These are phyloP conservation scores for Mycena vulgaris DNA, from an alignment of 768 basidiomycete species.

Conservation along the genomic window DNA sequence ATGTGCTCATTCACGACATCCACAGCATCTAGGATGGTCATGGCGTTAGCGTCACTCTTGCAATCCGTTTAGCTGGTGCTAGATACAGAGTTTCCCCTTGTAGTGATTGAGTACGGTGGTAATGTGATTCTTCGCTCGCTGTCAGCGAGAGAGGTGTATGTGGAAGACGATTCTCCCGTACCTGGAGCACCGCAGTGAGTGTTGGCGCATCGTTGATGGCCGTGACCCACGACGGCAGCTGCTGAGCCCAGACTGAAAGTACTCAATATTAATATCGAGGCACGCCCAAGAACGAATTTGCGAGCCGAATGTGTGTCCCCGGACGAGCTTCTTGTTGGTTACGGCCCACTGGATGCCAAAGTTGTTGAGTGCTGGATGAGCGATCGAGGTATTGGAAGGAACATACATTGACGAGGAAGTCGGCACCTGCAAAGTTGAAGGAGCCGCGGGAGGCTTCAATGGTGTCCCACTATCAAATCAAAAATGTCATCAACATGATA, in stretches of 20 bases:
- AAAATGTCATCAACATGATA: neutral
- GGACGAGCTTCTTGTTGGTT: conserved; percentile 57
- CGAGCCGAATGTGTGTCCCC: conserved; percentile 58
- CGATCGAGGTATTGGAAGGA: neutral
- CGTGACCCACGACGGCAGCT: conserved; percentile 61
- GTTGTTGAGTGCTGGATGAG: neutral
- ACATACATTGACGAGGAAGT: conserved; percentile 53
- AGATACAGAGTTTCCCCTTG: conserved; percentile 60
- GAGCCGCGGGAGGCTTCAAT: conserved; percentile 52
- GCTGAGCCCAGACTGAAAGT: conserved; percentile 49
- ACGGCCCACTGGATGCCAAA: conserved; percentile 51
- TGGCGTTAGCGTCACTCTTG: neutral
- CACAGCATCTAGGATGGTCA: conserved; percentile 17
- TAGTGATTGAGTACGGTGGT: conserved; percentile 61
- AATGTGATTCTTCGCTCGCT: conserved; percentile 64
- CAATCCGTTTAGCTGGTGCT: neutral
- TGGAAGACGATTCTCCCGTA: no score
- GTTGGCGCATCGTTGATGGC: conserved; percentile 55
- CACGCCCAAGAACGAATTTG: neutral
- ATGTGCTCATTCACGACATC: conserved; percentile 36
- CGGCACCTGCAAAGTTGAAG: conserved; percentile 54
- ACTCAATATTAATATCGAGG: neutral
- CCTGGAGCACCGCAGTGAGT: conserved; percentile 45
- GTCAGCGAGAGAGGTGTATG: no score
- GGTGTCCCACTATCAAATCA: conserved; percentile 52